Evolutionary conservation across 306 rosid species (phyloP).

Genomic region (Elaeagnus macrophylla): DNA sequence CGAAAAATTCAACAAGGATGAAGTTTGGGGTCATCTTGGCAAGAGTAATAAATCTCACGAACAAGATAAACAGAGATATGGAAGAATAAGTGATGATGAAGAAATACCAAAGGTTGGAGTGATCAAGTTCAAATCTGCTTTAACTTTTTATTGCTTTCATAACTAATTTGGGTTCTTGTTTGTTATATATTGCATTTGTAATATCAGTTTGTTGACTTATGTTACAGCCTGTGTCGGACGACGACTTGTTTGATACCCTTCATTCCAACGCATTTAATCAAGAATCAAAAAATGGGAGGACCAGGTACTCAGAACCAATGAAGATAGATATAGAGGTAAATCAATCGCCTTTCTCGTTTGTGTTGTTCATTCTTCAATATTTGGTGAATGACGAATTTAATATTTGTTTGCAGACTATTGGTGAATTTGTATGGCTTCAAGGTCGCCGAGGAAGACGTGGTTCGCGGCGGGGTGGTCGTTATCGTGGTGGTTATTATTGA

Average conservation of each 20-base stretch:
- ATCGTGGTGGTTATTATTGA: slow-evolving; percentile 74
- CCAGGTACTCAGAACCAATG: slow-evolving; percentile 68
- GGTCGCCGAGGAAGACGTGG: slow-evolving; percentile 84
- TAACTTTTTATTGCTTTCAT: not conserved
- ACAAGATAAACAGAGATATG: slow-evolving; percentile 50
- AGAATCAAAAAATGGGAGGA: slow-evolving; percentile 64
- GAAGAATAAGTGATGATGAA: slow-evolving; percentile 31
- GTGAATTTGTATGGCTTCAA: slow-evolving; percentile 59
- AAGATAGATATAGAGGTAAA: slow-evolving; percentile 80
- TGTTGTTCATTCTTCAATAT: too few species aligned
- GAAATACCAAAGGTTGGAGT: slow-evolving; percentile 34
- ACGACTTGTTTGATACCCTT: slow-evolving; percentile 78
- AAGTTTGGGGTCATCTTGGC: slow-evolving; percentile 94
- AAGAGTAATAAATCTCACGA: slow-evolving; percentile 45
- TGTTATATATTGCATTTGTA: not conserved
- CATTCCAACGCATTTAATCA: slow-evolving; percentile 37
- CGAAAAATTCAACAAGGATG: slow-evolving; percentile 90
- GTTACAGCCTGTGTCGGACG: slow-evolving; percentile 63
- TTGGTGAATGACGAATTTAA: slow-evolving; percentile 6
- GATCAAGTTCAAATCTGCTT: too few species aligned
- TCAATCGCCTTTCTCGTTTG: not conserved
- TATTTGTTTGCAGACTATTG: slow-evolving; percentile 61
- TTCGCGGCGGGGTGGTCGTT: slow-evolving; percentile 63
- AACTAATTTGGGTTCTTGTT: not conserved
- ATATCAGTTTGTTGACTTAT: slow-evolving; percentile 14